These are phyloP conservation scores for Suillus ampliporus DNA, from an alignment of 768 basidiomycete genomes.

Conservation along the genomic window DNA sequence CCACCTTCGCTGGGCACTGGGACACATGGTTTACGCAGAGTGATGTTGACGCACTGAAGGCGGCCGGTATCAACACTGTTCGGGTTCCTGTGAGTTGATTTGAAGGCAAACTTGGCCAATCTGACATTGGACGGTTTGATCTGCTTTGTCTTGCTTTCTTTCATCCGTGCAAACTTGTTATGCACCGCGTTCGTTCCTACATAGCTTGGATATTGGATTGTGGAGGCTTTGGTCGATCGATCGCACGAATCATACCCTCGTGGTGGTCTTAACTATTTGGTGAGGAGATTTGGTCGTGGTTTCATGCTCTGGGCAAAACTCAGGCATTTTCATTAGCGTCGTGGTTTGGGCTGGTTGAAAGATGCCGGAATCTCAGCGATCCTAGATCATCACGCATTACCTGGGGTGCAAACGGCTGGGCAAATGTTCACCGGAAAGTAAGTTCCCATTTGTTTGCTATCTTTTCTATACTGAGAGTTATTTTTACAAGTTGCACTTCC, in stretches of 20 bases:
- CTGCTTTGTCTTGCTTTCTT: neutral
- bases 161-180: neutral
- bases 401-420: slow-evolving; percentile 64
- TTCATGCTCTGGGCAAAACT: neutral
- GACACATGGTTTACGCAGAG: slow-evolving; percentile 71
- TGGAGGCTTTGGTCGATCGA: slow-evolving; percentile 73
- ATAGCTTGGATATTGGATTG: slow-evolving; percentile 85
- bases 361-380: slow-evolving; percentile 70
- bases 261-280: slow-evolving; percentile 71
- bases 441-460: slow-evolving; percentile 18
- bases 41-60: slow-evolving; percentile 60
- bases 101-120: neutral
- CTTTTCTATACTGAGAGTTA: slow-evolving; percentile 10
- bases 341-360: slow-evolving; percentile 64
- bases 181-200: neutral
- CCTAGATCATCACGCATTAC: slow-evolving; percentile 72
- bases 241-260: slow-evolving; percentile 65
- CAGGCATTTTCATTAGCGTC: slow-evolving; percentile 47
- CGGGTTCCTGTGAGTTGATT: slow-evolving; percentile 65
- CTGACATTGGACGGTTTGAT: neutral
- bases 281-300: slow-evolving; percentile 34
- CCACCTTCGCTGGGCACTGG: slow-evolving; percentile 69
- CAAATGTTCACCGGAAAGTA: slow-evolving; percentile 77
- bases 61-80: slow-evolving; percentile 72
- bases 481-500: slow-evolving; percentile 58